Percentiles rank a stretch among this genome's conserved stretches.
Evolutionary conservation across 768 basidiomycete genomes (phyloP).

Genomic region (Epithele typhae): DNA sequence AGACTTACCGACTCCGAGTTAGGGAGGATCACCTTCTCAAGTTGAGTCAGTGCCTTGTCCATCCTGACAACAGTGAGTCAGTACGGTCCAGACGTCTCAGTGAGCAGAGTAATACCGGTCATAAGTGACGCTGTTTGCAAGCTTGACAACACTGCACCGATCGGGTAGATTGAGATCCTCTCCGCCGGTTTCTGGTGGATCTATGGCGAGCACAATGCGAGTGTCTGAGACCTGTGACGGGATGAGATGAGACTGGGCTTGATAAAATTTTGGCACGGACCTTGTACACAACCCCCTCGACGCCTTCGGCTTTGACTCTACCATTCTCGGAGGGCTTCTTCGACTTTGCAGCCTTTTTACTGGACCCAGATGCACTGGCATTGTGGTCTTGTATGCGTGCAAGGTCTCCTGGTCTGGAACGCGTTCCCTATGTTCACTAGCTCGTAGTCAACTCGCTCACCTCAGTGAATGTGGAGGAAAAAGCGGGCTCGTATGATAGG

Average conservation of each 20-base stretch:
- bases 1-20: neutral
- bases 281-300: conserved; percentile 87
- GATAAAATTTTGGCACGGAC: conserved; percentile 28
- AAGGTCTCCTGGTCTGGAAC: conserved; percentile 76
- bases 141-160: conserved; percentile 77
- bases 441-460: conserved; percentile 29
- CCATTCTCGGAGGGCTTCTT: conserved; percentile 37
- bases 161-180: conserved; percentile 81
- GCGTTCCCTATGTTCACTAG: neutral
- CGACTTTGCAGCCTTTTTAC: conserved; percentile 41
- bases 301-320: conserved; percentile 33
- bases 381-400: conserved; percentile 79
- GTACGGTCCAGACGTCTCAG: conserved; percentile 22
- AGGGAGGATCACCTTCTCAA: conserved; percentile 43
- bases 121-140: conserved; percentile 90
- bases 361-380: conserved; percentile 30
- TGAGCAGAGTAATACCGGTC: conserved; percentile 47
- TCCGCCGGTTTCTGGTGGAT: conserved; percentile 51
- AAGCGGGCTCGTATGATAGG: conserved; percentile 62
- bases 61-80: too few relatives aligned
- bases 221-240: conserved; percentile 67
- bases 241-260: neutral
- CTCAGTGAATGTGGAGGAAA: conserved; percentile 89
- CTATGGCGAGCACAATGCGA: conserved; percentile 75
- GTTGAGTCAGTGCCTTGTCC: conserved; percentile 73